Evolutionary conservation across 208 protist genomes (phyloP).

Genomic region (Trypanosoma scelopori): DNA sequence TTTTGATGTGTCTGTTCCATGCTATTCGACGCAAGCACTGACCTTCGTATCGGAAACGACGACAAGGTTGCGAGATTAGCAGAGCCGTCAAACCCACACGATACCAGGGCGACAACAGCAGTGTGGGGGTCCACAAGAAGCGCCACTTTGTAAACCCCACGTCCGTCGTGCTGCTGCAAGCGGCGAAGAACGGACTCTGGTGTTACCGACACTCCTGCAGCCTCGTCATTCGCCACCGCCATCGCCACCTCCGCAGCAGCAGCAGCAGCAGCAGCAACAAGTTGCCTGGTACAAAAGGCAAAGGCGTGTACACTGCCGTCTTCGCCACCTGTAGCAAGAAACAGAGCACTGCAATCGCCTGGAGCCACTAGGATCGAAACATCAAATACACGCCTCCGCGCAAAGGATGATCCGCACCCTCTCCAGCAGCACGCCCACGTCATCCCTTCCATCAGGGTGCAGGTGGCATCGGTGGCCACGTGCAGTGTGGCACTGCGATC

Average conservation of each 20-base stretch:
- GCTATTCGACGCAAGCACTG: neutral
- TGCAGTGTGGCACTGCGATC: slow-evolving; percentile 65
- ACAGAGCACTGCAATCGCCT: neutral
- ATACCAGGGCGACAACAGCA: slow-evolving; percentile 26
- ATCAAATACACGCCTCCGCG: slow-evolving; percentile 69
- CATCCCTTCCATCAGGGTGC: slow-evolving; percentile 5
- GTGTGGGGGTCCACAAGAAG: slow-evolving; percentile 14
- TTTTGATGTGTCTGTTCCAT: neutral
- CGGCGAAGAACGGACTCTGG: slow-evolving; percentile 7
- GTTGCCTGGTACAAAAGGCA: slow-evolving; percentile 13
- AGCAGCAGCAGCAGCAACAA: neutral
- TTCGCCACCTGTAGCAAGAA: slow-evolving; percentile 49
- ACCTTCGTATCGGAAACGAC: neutral
- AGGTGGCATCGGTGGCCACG: neutral
- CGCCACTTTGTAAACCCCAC: slow-evolving; percentile 57
- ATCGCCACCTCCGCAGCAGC: neutral
- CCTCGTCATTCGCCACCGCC: neutral
- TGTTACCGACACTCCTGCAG: neutral
- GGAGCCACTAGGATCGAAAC: slow-evolving; percentile 28
- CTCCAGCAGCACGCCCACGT: slow-evolving; percentile 45
- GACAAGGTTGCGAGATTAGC: slow-evolving; percentile 28
- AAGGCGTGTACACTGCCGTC: slow-evolving; percentile 57
- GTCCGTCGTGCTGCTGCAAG: slow-evolving; percentile 52
- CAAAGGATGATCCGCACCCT: slow-evolving; percentile 34
- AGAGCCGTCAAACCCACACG: slow-evolving; percentile 57